Conservation (phyloP, 2,329 filamentous ascomycete genomes). For the Calonectria honghensis region DNA sequence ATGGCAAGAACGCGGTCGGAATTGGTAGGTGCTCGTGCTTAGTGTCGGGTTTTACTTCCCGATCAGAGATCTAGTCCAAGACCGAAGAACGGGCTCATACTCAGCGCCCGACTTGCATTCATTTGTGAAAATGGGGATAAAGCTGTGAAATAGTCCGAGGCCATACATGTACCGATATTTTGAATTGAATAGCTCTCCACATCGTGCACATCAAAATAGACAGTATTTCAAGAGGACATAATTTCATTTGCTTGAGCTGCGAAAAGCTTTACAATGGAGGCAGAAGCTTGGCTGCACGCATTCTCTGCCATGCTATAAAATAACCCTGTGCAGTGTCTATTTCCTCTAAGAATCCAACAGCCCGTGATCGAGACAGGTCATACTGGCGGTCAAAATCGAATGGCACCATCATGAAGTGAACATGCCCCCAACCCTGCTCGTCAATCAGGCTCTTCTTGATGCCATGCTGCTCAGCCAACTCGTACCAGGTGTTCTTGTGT, state of each 20-base stretch:
- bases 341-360: not conserved
- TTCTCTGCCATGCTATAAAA: slow-evolving; percentile 16
- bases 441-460: slow-evolving; percentile 1
- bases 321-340: not conserved
- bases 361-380: not conserved
- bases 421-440: not conserved
- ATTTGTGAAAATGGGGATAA: too few species aligned
- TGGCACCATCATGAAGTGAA: not conserved
- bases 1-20: not conserved
- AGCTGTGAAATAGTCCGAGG: not conserved
- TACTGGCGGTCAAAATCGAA: slow-evolving; percentile 16
- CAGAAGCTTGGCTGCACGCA: not conserved
- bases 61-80: not conserved
- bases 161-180: too few species aligned
- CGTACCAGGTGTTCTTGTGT: not conserved
- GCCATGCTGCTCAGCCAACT: not conserved
- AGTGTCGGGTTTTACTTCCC: slow-evolving; percentile 12
- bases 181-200: not conserved
- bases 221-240: not conserved
- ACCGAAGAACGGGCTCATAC: not conserved
- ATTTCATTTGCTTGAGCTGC: too few species aligned
- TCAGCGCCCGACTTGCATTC: not conserved
- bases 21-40: not conserved
- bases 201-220: not conserved
- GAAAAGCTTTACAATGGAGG: not conserved